Conservation (phyloP, 345 rosid genomes). For the Carallia brachiata region DNA sequence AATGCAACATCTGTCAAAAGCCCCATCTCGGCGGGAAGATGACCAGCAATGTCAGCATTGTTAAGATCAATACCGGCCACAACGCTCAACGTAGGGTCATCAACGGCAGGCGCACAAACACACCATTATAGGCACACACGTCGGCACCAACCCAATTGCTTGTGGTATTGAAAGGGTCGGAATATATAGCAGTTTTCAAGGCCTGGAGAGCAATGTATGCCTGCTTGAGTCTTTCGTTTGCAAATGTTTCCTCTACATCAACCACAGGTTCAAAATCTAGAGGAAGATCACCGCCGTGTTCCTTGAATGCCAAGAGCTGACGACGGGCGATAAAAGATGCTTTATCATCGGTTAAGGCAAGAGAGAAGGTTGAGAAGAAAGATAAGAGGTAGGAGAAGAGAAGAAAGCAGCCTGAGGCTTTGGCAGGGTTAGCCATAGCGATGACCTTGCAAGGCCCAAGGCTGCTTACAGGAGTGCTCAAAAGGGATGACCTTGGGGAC, state of each 20-base stretch:
- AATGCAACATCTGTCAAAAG: conserved; percentile 19
- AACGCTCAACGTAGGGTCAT: not conserved
- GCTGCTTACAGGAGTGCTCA: not conserved
- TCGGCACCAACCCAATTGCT: conserved; percentile 16
- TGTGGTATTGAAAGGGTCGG: conserved; percentile 12
- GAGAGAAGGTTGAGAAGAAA: not conserved
- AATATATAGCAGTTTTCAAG: conserved; percentile 16
- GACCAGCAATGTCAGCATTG: conserved; percentile 20
- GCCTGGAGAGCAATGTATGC: conserved; percentile 22
- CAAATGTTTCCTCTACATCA: not conserved
- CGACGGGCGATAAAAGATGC: conserved; percentile 9
- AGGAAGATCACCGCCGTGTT: conserved; percentile 3
- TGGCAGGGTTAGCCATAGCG: no score
- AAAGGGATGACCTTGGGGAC: not conserved
- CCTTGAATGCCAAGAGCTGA: conserved; percentile 13
- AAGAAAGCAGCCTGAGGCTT: conserved; percentile 5
- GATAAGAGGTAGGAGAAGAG: not conserved
- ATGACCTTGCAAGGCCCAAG: conserved; percentile 7
- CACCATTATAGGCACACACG: conserved; percentile 18
- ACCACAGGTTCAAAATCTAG: not conserved
- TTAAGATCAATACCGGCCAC: conserved; percentile 23
- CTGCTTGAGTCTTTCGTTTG: conserved; percentile 6
- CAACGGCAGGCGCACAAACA: conserved; percentile 14
- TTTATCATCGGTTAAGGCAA: conserved; percentile 8
- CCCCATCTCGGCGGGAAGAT: conserved; percentile 20